Percentiles rank a stretch among this genome's conserved stretches.
Evolutionary conservation across 1,284 basidiomycete species (phyloP).

Genomic region (Dichomitus squalens): DNA sequence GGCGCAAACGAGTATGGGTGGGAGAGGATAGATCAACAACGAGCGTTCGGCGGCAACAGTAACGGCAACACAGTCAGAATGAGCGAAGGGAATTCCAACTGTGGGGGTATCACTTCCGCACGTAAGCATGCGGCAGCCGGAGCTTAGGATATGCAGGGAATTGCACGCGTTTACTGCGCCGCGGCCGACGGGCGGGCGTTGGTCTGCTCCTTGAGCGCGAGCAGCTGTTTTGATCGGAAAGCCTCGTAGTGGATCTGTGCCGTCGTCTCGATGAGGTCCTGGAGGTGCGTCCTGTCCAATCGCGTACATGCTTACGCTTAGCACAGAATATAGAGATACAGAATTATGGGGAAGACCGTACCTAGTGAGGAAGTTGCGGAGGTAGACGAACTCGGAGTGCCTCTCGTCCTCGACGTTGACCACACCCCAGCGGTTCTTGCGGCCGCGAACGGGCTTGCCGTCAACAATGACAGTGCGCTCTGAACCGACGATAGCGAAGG

Average conservation of each 20-base stretch:
- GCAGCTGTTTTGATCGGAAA: constrained; percentile 96
- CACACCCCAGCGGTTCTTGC: constrained; percentile 98
- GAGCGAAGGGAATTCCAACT: constrained; percentile 14
- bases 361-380: constrained; percentile 96
- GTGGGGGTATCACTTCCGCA: constrained; percentile 27
- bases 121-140: constrained; percentile 7
- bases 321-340: not conserved
- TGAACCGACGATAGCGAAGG: constrained; percentile 96
- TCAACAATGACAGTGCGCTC: constrained; percentile 94
- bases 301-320: not conserved
- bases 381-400: constrained; percentile 98
- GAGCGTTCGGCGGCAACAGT: constrained; percentile 22
- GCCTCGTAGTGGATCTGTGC: constrained; percentile 99
- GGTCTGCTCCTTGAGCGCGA: constrained; percentile 84
- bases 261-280: constrained; percentile 98
- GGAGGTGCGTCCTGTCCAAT: constrained; percentile 88
- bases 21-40: constrained; percentile 17
- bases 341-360: constrained; percentile 34
- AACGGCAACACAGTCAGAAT: constrained; percentile 2
- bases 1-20: not conserved
- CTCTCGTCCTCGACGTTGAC: constrained; percentile 97
- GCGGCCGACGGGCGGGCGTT: constrained; percentile 32
- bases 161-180: constrained; percentile 14
- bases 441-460: constrained; percentile 92
- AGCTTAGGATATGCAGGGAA: not conserved